These are phyloP conservation scores for Euphrasia arctica DNA, from an alignment of 305 asterid species.

Conservation along the genomic window DNA sequence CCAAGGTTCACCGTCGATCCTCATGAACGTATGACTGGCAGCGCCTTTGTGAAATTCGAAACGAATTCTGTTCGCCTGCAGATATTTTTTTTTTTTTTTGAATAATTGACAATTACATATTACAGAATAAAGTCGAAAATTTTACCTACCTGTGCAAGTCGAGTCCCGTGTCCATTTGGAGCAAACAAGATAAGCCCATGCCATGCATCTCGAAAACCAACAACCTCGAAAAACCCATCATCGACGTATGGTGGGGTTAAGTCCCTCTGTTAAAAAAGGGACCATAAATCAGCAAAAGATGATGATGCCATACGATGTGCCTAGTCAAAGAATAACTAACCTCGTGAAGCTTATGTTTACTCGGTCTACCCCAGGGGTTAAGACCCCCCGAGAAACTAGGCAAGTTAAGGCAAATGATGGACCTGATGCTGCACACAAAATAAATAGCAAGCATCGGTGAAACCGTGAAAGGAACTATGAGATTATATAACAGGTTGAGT, in stretches of 20 bases:
- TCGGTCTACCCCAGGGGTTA: slow-evolving; percentile 94
- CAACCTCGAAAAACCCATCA: slow-evolving; percentile 83
- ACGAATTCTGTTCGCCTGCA: slow-evolving; percentile 64
- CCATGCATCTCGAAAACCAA: slow-evolving; percentile 97
- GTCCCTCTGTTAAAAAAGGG: slow-evolving; percentile 50
- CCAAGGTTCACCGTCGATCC: slow-evolving; percentile 98
- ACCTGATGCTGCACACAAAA: slow-evolving; percentile 65
- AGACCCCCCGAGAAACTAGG: slow-evolving; percentile 99
- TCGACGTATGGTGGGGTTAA: slow-evolving; percentile 87
- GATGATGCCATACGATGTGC: not conserved
- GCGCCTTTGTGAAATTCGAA: slow-evolving; percentile 87
- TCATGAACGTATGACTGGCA: slow-evolving; percentile 74
- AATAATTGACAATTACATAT: too few relatives aligned
- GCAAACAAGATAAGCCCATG: slow-evolving; percentile 74
- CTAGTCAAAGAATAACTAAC: slow-evolving; percentile 39
- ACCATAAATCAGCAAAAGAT: slow-evolving; percentile 10
- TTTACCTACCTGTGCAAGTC: slow-evolving; percentile 75
- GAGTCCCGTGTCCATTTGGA: slow-evolving; percentile 88
- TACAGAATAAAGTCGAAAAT: not conserved
- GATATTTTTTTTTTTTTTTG: not conserved
- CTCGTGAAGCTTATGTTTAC: slow-evolving; percentile 52
- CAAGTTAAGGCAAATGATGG: slow-evolving; percentile 84
- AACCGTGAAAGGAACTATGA: slow-evolving; percentile 16
- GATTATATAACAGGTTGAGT: slow-evolving; percentile 1
- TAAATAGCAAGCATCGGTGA: slow-evolving; percentile 21